These are phyloP conservation scores for Pterocarpus santalinus DNA, from an alignment of 306 rosid genomes.

Conservation along the genomic window DNA sequence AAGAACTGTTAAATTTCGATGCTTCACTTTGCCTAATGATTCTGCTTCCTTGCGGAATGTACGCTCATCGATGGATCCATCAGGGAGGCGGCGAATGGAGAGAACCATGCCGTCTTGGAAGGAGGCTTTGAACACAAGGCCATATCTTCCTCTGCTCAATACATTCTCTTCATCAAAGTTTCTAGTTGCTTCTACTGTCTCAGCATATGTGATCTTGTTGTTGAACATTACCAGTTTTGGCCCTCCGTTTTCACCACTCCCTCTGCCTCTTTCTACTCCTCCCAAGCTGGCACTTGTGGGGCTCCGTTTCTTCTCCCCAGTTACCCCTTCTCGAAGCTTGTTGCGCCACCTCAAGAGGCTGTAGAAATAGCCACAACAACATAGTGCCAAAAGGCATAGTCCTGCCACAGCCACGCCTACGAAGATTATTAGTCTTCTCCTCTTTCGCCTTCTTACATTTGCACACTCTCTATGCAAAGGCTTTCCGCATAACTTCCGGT, in stretches of 20 bases:
- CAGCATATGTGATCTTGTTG: slow-evolving; percentile 74
- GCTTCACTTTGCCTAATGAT: slow-evolving; percentile 76
- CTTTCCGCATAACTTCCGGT: slow-evolving; percentile 68
- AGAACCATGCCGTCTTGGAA: slow-evolving; percentile 82
- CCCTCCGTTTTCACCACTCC: slow-evolving; percentile 83
- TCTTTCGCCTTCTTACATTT: slow-evolving; percentile 58
- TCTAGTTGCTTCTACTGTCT: slow-evolving; percentile 86
- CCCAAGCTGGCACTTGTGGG: slow-evolving; percentile 68
- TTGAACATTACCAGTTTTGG: slow-evolving; percentile 84
- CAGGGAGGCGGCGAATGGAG: slow-evolving; percentile 76
- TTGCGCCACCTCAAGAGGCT: slow-evolving; percentile 83
- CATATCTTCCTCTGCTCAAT: slow-evolving; percentile 77
- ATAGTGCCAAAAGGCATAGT: slow-evolving; percentile 61
- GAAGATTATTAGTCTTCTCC: slow-evolving; percentile 64
- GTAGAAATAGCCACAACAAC: slow-evolving; percentile 76
- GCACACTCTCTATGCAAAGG: slow-evolving; percentile 73
- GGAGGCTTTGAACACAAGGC: slow-evolving; percentile 79
- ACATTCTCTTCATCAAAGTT: slow-evolving; percentile 89
- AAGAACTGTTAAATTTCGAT: slow-evolving; percentile 72
- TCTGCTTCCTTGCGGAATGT: slow-evolving; percentile 82
- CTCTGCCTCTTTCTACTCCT: slow-evolving; percentile 58
- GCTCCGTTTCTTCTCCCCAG: slow-evolving; percentile 78
- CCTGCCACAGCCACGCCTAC: slow-evolving; percentile 68
- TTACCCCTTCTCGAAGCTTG: slow-evolving; percentile 71
- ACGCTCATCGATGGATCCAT: slow-evolving; percentile 58